A percentile compares a stretch with the other conserved stretches of the same genome.
Evolutionary conservation across 768 basidiomycete species (phyloP).

Genomic region (Lentinula sp.): DNA sequence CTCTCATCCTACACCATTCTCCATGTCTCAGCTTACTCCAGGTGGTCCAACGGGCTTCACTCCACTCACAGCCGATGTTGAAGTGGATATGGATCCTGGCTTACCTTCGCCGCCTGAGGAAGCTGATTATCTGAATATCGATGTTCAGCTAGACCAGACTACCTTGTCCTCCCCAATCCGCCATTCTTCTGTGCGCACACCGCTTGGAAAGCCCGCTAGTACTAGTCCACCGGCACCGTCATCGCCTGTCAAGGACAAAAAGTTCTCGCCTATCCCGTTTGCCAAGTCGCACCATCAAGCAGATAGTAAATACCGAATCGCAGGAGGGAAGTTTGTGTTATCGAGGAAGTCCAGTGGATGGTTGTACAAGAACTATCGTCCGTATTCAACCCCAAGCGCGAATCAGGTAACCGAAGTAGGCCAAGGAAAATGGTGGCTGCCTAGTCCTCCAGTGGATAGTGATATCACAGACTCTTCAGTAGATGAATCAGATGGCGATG

Average conservation of each 20-base stretch:
- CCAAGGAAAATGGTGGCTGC: constrained; percentile 21
- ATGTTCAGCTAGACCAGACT: background rate
- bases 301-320: constrained; percentile 65
- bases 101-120: background rate
- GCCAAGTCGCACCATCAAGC: constrained; percentile 51
- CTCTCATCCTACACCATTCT: background rate
- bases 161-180: background rate
- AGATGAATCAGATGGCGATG: background rate
- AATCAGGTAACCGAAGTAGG: background rate
- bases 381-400: background rate
- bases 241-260: constrained; percentile 17
- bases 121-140: background rate
- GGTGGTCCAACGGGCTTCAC: background rate
- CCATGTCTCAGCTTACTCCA: background rate
- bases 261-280: constrained; percentile 76
- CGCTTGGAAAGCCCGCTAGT: background rate
- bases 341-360: background rate
- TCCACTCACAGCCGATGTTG: background rate
- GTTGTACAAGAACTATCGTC: constrained; percentile 11
- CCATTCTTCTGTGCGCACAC: background rate
- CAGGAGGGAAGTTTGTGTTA: constrained; percentile 56
- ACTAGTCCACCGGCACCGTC: constrained; percentile 7
- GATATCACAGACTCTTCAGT: constrained; percentile 22
- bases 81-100: background rate
- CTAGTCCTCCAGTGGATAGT: constrained; percentile 54